Evolutionary conservation across 305 asterid genomes (phyloP).

Genomic region (Solanum aculeatissimum): DNA sequence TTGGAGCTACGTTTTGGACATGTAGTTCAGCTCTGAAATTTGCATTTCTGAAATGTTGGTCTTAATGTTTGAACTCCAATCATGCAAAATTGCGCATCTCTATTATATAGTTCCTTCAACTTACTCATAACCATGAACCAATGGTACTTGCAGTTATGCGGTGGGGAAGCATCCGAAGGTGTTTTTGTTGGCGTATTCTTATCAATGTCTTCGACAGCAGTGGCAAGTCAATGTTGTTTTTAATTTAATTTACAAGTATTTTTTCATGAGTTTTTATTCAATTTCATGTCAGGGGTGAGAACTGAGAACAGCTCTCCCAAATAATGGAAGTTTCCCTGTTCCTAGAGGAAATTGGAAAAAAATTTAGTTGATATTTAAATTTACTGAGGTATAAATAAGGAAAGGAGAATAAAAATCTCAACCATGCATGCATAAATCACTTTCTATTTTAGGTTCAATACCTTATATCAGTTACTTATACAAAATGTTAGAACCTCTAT

Average conservation of each 20-base stretch:
- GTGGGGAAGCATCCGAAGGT: constrained; percentile 82
- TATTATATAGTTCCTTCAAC: not conserved
- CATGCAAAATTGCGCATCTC: not conserved
- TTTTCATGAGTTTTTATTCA: not conserved
- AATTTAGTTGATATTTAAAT: not conserved
- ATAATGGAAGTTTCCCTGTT: not conserved
- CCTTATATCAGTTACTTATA: not conserved
- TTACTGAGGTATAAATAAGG: not conserved
- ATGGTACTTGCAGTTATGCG: constrained; percentile 49
- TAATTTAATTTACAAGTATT: not conserved
- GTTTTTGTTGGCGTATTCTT: constrained; percentile 83
- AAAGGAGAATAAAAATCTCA: not conserved
- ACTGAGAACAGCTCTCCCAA: not conserved
- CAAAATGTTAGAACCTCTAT: not conserved
- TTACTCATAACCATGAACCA: not conserved
- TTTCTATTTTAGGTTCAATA: not conserved
- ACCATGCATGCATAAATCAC: not conserved
- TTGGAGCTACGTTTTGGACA: not conserved
- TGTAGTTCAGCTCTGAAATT: not conserved
- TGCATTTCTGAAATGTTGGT: not conserved
- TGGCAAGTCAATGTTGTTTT: constrained; percentile 30
- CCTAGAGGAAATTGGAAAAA: not conserved
- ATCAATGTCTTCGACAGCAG: constrained; percentile 89
- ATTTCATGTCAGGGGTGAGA: not conserved
- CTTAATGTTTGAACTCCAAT: not conserved